Evolutionary conservation across 2,329 filamentous ascomycete species (phyloP).

Genomic region (Lecanicillium sp.): DNA sequence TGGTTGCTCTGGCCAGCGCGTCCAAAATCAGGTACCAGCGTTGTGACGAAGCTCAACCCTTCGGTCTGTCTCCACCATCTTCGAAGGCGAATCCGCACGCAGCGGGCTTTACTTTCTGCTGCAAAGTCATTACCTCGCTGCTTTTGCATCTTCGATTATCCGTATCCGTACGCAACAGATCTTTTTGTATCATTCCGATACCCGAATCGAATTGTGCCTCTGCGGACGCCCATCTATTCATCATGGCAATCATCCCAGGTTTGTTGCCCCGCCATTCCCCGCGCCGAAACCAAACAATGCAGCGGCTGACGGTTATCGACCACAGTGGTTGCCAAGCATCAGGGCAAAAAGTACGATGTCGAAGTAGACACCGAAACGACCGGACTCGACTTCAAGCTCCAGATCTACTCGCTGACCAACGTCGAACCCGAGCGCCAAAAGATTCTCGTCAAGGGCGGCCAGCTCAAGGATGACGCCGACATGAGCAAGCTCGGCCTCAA

Average conservation of each 20-base stretch:
- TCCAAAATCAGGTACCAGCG: slow-evolving; percentile 26
- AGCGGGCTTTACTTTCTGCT: not conserved
- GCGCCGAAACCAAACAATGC: slow-evolving; percentile 1
- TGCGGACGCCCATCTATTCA: slow-evolving; percentile 17
- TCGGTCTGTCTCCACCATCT: slow-evolving; percentile 14
- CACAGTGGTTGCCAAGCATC: slow-evolving; percentile 85
- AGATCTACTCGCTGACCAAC: slow-evolving; percentile 89
- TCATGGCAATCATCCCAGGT: slow-evolving; percentile 53
- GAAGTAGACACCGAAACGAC: slow-evolving; percentile 79
- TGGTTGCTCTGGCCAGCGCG: too few relatives aligned
- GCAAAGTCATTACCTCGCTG: too few relatives aligned
- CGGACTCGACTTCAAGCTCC: slow-evolving; percentile 91
- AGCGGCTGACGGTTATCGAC: not conserved
- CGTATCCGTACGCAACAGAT: too few relatives aligned
- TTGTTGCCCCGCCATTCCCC: slow-evolving; percentile 23
- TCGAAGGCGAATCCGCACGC: not conserved
- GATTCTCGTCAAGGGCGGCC: slow-evolving; percentile 86
- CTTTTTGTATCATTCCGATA: too few relatives aligned
- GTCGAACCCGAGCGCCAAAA: slow-evolving; percentile 97
- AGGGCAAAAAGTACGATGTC: slow-evolving; percentile 91
- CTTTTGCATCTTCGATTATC: too few relatives aligned
- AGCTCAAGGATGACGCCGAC: slow-evolving; percentile 91
- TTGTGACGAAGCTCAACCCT: slow-evolving; percentile 26
- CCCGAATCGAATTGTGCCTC: not conserved
- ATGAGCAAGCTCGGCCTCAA: slow-evolving; percentile 81